Evolutionary conservation across 2,329 filamentous ascomycete genomes (phyloP), one percentile per base, ranked within the genome.

Genomic region (Sclerotinia trifoliorum): DNA sequence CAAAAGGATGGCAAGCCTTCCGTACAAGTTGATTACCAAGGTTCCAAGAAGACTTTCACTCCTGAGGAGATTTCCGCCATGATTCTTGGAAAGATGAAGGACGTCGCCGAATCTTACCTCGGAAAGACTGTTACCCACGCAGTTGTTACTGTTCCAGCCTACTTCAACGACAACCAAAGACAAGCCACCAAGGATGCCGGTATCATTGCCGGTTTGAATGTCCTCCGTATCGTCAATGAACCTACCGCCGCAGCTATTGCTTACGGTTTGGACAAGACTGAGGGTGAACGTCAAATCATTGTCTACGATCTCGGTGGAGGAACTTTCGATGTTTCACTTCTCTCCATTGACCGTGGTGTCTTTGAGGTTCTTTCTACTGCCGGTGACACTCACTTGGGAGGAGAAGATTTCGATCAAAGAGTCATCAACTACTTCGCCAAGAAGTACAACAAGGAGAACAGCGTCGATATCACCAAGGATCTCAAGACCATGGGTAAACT

Each of bases 401-500:
- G 94, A 89, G 94, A 98, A 83, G 94, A 98, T 85, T 98, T 98
- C 81, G 94, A 98, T 81, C 93, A 98, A 87, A 90, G 94, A 80
- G 87, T 98, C 81, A 97, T 98, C 85, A 93, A 91, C 86, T 87
- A 94, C 88, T 93, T 98, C 80, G 90, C 90, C 85, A 97, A 98
- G 90, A 85, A 87, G 77, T 98, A 96, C 89, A 98, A 98, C 90
- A 97, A 97, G 90, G 95, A 97, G 88, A 87, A 97, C 86, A 83
- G 82, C 76, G 93, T 96, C 75, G 93, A 99, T 76, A 88, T 98
- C 79, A 91, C 89, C 83, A 96, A 96, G 86, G 93, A 98, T 79
- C 83, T 90, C 74, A 97, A 97, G 91, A 90, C 94, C 74, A 98
- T 98, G 94, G 93, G 94, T 84, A 99, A 98, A 86, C 88, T 99